Conservation (phyloP, 345 rosid species). For the Aquilaria sinensis region DNA sequence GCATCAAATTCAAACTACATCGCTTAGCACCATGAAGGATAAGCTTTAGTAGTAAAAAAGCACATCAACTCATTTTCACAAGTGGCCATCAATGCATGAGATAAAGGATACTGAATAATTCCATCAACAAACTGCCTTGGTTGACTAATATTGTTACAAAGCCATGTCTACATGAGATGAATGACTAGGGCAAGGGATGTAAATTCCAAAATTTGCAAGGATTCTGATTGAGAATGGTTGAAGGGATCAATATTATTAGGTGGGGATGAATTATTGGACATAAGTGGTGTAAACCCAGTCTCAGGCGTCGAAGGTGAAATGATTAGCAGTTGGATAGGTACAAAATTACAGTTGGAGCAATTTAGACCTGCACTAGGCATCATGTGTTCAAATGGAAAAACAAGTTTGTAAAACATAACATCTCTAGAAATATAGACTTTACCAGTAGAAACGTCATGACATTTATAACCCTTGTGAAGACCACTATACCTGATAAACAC, state of each 20-base stretch:
- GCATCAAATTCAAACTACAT: neutral
- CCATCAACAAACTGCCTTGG: neutral
- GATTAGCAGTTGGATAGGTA: no score
- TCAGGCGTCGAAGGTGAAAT: no score
- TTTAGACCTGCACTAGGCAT: no score
- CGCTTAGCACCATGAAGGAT: neutral
- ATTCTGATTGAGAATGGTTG: no score
- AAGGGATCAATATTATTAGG: neutral
- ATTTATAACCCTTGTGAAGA: neutral
- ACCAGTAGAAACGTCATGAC: neutral
- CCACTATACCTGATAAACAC: neutral
- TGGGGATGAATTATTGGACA: no score
- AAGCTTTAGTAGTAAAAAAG: no score
- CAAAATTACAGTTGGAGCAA: no score
- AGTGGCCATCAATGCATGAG: neutral
- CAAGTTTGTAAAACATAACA: neutral
- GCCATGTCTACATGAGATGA: no score
- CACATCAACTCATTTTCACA: neutral
- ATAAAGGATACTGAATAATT: neutral
- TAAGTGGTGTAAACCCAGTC: no score
- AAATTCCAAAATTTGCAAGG: no score
- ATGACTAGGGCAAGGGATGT: no score
- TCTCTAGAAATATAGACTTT: neutral
- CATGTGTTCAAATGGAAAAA: neutral
- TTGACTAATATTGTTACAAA: neutral